Conservation (phyloP, 83 land plant genomes). For the Isoetes engelmannii region DNA sequence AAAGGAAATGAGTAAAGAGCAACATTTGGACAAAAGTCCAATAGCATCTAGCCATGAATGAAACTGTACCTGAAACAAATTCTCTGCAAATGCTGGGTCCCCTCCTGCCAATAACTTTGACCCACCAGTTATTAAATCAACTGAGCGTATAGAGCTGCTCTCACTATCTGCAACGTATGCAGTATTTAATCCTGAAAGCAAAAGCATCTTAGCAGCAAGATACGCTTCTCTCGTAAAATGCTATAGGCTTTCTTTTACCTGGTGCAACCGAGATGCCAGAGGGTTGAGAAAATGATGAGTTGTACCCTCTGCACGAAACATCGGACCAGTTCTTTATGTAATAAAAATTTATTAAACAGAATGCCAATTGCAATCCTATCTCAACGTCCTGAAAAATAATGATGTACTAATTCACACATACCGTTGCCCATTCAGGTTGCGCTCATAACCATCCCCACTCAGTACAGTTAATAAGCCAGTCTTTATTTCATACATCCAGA, state of each 20-base stretch:
- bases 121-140: slow-evolving; percentile 78
- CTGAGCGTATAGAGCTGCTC: slow-evolving; percentile 86
- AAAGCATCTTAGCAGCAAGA: background rate
- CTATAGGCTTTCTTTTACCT: slow-evolving; percentile 48
- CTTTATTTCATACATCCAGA: slow-evolving; percentile 64
- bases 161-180: slow-evolving; percentile 89
- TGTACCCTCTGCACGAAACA: slow-evolving; percentile 21
- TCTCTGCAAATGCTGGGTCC: slow-evolving; percentile 82
- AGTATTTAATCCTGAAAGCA: too few relatives aligned
- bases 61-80: slow-evolving; percentile 71
- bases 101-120: slow-evolving; percentile 84
- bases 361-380: background rate
- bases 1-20: background rate
- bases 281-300: slow-evolving; percentile 90
- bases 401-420: slow-evolving; percentile 18
- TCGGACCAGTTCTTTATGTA: background rate
- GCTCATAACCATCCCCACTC: slow-evolving; percentile 96
- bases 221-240: background rate
- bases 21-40: background rate
- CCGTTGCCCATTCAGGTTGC: slow-evolving; percentile 90
- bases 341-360: too few relatives aligned
- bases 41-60: background rate
- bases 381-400: background rate
- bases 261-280: slow-evolving; percentile 79
- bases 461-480: slow-evolving; percentile 66